phyloP scores from a whole-genome alignment of 495 filamentous ascomycete species.

The Umbilicaria muhlenbergii region DNA sequence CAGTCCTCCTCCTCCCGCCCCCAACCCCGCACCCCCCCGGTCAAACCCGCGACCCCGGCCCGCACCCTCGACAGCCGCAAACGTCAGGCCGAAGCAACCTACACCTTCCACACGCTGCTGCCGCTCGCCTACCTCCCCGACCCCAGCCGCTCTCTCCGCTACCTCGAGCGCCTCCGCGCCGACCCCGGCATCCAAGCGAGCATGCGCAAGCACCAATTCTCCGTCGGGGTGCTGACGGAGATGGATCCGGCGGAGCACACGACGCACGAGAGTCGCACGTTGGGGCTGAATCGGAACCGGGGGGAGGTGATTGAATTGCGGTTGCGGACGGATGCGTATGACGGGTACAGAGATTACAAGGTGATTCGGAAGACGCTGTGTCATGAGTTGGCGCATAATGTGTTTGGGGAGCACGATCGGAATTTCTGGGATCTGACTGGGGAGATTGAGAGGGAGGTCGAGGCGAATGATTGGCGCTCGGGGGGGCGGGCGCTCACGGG shows the following conservation, averaged over 20 bases:
- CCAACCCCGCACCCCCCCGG: slow-evolving; percentile 22
- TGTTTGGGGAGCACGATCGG: slow-evolving; percentile 65
- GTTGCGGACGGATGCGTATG: slow-evolving; percentile 80
- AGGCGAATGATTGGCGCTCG: slow-evolving; percentile 53
- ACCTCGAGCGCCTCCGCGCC: slow-evolving; percentile 58
- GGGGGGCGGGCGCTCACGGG: slow-evolving; percentile 48
- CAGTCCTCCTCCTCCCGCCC: slow-evolving; percentile 23
- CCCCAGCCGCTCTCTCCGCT: slow-evolving; percentile 47
- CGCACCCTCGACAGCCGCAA: slow-evolving; percentile 24
- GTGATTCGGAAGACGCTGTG: slow-evolving; percentile 83
- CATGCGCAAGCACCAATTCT: slow-evolving; percentile 74
- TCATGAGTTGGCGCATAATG: slow-evolving; percentile 91
- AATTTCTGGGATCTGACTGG: slow-evolving; percentile 78
- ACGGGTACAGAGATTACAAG: slow-evolving; percentile 84
- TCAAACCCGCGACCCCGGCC: slow-evolving; percentile 22
- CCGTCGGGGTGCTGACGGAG: slow-evolving; percentile 78
- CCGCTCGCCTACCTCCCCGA: slow-evolving; percentile 69
- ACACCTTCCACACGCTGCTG: slow-evolving; percentile 68
- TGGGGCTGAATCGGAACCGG: slow-evolving; percentile 76
- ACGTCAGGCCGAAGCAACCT: slow-evolving; percentile 40
- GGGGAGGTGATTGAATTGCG: slow-evolving; percentile 88
- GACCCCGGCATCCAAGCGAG: slow-evolving; percentile 74
- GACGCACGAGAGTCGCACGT: slow-evolving; percentile 57
- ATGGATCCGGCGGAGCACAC: slow-evolving; percentile 87
- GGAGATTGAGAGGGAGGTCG: slow-evolving; percentile 79